Percentiles rank a stretch among this genome's conserved stretches.
phyloP scores from a whole-genome alignment of 78 protist species.

The Mastigamoeba balamuthi region DNA sequence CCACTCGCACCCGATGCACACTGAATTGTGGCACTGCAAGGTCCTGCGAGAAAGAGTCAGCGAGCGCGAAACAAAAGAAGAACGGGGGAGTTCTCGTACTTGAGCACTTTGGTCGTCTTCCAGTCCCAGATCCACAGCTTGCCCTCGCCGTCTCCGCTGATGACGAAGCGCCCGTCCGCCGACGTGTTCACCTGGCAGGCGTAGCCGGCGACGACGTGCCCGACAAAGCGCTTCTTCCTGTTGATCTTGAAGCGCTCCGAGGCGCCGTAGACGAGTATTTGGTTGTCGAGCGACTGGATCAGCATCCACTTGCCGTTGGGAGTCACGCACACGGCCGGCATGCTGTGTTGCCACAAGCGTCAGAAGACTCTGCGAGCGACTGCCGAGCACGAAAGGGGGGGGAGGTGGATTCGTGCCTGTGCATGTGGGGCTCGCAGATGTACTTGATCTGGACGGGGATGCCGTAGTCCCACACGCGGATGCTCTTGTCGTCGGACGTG shows the following conservation, averaged over 20 bases:
- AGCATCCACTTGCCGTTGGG: slow-evolving; percentile 78
- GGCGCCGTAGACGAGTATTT: slow-evolving; percentile 65
- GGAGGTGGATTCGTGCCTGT: no score
- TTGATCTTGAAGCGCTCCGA: slow-evolving; percentile 57
- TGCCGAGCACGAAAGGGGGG: no score
- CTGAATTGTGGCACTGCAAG: slow-evolving; percentile 70
- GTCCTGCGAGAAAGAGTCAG: background rate
- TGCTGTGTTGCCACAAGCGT: slow-evolving; percentile 39
- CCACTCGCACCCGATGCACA: slow-evolving; percentile 74
- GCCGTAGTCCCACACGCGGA: slow-evolving; percentile 92
- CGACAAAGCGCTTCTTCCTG: slow-evolving; percentile 69
- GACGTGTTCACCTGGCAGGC: slow-evolving; percentile 83
- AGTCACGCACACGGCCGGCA: slow-evolving; percentile 69
- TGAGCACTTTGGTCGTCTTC: slow-evolving; percentile 58
- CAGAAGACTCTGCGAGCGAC: background rate
- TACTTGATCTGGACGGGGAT: slow-evolving; percentile 84
- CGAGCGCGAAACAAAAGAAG: background rate
- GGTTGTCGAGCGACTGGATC: slow-evolving; percentile 84
- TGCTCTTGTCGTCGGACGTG: slow-evolving; percentile 86
- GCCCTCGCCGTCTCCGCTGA: slow-evolving; percentile 85
- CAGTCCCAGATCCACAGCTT: slow-evolving; percentile 91
- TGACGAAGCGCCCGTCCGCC: slow-evolving; percentile 81
- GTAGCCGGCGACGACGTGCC: slow-evolving; percentile 86
- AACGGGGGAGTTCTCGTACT: slow-evolving; percentile 3
- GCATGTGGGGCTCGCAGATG: slow-evolving; percentile 59